Evolutionary conservation across 257 asterid genomes (phyloP).

Genomic region (Gardenia jasminoides): DNA sequence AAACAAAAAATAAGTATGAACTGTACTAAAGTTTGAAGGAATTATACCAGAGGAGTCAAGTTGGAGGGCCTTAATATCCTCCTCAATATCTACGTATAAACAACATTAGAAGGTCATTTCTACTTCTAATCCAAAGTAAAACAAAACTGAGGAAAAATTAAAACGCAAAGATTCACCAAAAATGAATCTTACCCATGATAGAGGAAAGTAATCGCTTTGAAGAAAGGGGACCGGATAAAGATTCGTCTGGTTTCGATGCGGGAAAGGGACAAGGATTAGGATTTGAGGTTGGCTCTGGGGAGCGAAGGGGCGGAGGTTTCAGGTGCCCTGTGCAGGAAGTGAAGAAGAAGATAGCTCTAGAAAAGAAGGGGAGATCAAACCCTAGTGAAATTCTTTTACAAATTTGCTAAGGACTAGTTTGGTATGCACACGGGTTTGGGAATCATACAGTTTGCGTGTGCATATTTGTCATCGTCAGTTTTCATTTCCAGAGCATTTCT

Average conservation of each 20-base stretch:
- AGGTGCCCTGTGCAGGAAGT: not conserved
- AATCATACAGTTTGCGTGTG: too few species aligned
- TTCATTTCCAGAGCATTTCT: too few species aligned
- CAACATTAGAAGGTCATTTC: not conserved
- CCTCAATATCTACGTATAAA: constrained; percentile 50
- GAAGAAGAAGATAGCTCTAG: not conserved
- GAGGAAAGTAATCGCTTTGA: not conserved
- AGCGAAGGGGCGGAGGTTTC: not conserved
- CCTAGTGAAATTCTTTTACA: not conserved
- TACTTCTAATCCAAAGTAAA: not conserved
- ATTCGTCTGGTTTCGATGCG: not conserved
- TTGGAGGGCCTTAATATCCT: constrained; percentile 84
- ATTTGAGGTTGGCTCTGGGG: too few species aligned
- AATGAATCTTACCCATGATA: not conserved
- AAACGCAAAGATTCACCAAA: not conserved
- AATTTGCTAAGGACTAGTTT: not conserved
- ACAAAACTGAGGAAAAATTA: too few species aligned
- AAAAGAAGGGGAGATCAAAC: not conserved
- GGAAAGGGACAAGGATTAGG: too few species aligned
- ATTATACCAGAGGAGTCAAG: constrained; percentile 76
- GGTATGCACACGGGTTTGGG: not conserved
- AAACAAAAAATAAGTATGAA: not conserved
- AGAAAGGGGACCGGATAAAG: not conserved
- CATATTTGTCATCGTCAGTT: too few species aligned
- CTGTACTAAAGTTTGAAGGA: not conserved